Evolutionary conservation across 305 asterid species (phyloP).

Genomic region (Fraxinus velutina): DNA sequence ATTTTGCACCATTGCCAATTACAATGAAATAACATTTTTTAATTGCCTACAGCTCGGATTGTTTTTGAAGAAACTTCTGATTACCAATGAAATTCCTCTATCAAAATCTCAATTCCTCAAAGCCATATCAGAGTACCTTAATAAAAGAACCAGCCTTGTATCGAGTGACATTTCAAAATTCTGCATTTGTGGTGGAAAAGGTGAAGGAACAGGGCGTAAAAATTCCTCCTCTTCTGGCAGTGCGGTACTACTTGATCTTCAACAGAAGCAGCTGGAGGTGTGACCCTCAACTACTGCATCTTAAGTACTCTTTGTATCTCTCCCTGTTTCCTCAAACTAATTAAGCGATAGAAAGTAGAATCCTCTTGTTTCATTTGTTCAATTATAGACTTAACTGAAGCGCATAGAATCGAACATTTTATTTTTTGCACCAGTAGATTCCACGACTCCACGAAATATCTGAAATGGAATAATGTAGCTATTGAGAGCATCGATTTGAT

Average conservation of each 20-base stretch:
- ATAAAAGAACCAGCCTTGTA: conserved; percentile 52
- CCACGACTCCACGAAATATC: not conserved
- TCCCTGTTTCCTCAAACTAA: conserved; percentile 6
- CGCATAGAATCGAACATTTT: not conserved
- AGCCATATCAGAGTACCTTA: conserved; percentile 59
- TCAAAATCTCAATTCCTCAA: conserved; percentile 56
- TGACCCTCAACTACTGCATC: not conserved
- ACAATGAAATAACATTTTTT: conserved; percentile 15
- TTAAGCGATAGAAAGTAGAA: not conserved
- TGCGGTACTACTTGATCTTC: conserved; percentile 50
- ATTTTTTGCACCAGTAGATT: not conserved
- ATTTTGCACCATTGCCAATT: not conserved
- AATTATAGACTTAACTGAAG: not conserved
- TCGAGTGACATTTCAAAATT: conserved; percentile 51
- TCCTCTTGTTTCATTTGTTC: not conserved
- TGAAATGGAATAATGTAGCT: not conserved
- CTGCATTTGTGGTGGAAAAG: conserved; percentile 71
- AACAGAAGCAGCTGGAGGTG: conserved; percentile 73
- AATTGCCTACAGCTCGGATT: conserved; percentile 58
- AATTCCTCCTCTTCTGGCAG: conserved; percentile 29
- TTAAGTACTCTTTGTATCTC: not conserved
- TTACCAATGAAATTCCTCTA: conserved; percentile 37
- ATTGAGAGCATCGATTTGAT: not conserved
- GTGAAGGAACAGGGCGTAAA: conserved; percentile 18
- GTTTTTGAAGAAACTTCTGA: conserved; percentile 57